Evolutionary conservation across 345 rosid species (phyloP).

Genomic region (Jatropha curcas): DNA sequence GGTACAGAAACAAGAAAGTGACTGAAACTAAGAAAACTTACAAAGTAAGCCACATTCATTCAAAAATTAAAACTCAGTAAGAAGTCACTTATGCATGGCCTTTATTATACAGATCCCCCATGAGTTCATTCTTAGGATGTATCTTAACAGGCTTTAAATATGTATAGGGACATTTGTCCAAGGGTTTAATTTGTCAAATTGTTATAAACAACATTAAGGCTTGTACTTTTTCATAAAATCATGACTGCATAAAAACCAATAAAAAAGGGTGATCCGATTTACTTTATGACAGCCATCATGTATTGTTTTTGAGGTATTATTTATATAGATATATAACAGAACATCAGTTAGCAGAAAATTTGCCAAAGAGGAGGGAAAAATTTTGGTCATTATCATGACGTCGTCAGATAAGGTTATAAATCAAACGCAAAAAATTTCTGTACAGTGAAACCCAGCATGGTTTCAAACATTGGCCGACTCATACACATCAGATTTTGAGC

Average conservation of each 20-base stretch:
- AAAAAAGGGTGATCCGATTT: background rate
- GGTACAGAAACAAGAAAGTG: background rate
- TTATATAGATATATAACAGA: background rate
- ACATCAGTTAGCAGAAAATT: background rate
- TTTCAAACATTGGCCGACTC: too few species aligned
- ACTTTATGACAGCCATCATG: background rate
- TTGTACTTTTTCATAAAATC: background rate
- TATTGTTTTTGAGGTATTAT: background rate
- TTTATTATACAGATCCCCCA: background rate
- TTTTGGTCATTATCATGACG: background rate
- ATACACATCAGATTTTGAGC: too few species aligned
- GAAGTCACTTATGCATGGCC: background rate
- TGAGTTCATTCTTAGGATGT: slow-evolving; percentile 4
- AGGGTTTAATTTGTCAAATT: background rate
- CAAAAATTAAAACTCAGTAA: background rate
- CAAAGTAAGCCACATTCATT: background rate
- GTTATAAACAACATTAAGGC: background rate
- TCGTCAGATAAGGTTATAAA: background rate
- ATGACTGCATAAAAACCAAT: background rate
- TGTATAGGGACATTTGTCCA: background rate
- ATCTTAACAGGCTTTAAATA: too few species aligned
- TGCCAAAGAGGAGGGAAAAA: background rate
- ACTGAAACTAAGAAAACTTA: too few species aligned
- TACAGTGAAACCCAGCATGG: background rate
- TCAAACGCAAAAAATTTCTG: background rate